These are phyloP conservation scores for Metschnikowia anglica DNA, from an alignment of 805 yeast genomes.

Conservation along the genomic window DNA sequence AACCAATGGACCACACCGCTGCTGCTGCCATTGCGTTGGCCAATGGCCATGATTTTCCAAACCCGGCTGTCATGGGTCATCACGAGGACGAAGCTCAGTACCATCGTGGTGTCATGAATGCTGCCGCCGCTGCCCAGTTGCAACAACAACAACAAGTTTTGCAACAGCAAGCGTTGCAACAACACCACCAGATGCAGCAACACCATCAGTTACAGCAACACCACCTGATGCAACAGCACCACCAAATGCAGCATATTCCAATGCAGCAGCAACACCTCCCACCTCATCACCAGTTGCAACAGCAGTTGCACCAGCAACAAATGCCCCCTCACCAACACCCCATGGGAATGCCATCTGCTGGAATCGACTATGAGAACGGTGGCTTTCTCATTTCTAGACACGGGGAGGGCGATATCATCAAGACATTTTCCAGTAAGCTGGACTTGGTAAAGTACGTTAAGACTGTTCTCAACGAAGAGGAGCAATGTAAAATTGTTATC, in stretches of 20 bases:
- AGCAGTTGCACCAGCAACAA: conserved; percentile 23
- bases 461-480: conserved; percentile 36
- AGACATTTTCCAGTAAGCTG: conserved; percentile 23
- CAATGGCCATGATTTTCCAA: conserved; percentile 21
- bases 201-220: conserved; percentile 21
- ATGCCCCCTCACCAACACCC: conserved; percentile 23
- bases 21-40: conserved; percentile 26
- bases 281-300: conserved; percentile 22
- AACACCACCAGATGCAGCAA: conserved; percentile 21
- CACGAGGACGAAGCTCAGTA: conserved; percentile 21
- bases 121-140: conserved; percentile 21
- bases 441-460: conserved; percentile 36
- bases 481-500: conserved; percentile 44
- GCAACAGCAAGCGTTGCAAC: conserved; percentile 21
- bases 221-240: conserved; percentile 13
- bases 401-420: conserved; percentile 26
- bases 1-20: conserved; percentile 23
- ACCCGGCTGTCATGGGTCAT: conserved; percentile 23
- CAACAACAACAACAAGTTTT: conserved; percentile 22
- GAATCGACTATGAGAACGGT: conserved; percentile 23
- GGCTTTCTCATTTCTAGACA: conserved; percentile 22
- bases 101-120: conserved; percentile 21
- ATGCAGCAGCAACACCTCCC: conserved; percentile 20
- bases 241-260: conserved; percentile 21
- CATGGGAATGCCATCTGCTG: conserved; percentile 21